Evolutionary conservation across 345 rosid species (phyloP).

Genomic region (Linum usitatissimum): DNA sequence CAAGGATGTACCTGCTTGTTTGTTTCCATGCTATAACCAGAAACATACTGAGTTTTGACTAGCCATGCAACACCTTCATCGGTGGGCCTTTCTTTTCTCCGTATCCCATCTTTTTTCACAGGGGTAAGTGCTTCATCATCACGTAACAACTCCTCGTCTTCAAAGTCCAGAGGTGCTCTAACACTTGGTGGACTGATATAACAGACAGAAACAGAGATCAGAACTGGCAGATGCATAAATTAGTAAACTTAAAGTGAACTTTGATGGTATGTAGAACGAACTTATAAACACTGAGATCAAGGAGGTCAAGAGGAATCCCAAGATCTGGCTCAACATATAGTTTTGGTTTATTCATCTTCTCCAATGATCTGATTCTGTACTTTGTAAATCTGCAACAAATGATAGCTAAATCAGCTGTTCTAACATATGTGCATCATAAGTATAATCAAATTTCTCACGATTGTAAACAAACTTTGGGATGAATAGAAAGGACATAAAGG

Average conservation of each 20-base stretch:
- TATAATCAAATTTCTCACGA: neutral
- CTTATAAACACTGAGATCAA: slow-evolving; percentile 95
- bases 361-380: slow-evolving; percentile 79
- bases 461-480: neutral
- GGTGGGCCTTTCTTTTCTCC: slow-evolving; percentile 81
- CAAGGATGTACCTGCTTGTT: slow-evolving; percentile 54
- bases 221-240: neutral
- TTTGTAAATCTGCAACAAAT: slow-evolving; percentile 56
- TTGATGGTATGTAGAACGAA: slow-evolving; percentile 22
- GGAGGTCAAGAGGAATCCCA: slow-evolving; percentile 93
- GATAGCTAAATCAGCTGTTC: neutral
- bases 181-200: slow-evolving; percentile 48
- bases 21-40: slow-evolving; percentile 76
- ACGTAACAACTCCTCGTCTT: slow-evolving; percentile 80
- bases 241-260: slow-evolving; percentile 3
- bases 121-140: slow-evolving; percentile 77
- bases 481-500: neutral
- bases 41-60: slow-evolving; percentile 91
- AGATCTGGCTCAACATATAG: slow-evolving; percentile 94
- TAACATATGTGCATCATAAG: neutral
- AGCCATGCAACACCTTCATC: slow-evolving; percentile 96
- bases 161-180: slow-evolving; percentile 62
- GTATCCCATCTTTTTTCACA: slow-evolving; percentile 77
- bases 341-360: slow-evolving; percentile 81
- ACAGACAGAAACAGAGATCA: slow-evolving; percentile 14